Evolutionary conservation across 2,329 filamentous ascomycete genomes (phyloP).

Genomic region (Colletotrichum phormii): DNA sequence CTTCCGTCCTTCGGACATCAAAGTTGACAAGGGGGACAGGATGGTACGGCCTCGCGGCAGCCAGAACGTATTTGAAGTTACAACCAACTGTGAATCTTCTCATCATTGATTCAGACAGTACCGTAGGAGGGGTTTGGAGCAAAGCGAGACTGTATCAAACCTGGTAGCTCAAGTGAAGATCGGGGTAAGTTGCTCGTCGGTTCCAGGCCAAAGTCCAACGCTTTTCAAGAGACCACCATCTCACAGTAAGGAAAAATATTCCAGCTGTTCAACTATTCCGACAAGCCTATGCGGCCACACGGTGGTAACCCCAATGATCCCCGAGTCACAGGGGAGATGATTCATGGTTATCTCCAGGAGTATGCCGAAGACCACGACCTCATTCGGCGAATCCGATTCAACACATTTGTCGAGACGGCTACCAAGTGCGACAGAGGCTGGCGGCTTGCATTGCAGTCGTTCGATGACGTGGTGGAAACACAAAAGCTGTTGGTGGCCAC

Average conservation of each 20-base stretch:
- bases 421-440: not conserved
- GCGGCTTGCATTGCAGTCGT: not conserved
- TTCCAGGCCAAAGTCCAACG: not conserved
- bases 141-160: not conserved
- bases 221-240: too few relatives aligned
- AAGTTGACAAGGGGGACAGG: too few relatives aligned
- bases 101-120: not conserved
- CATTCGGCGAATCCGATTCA: not conserved
- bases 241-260: too few relatives aligned
- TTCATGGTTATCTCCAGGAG: not conserved
- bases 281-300: not conserved
- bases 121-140: not conserved
- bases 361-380: not conserved
- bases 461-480: not conserved
- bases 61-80: not conserved
- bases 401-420: not conserved
- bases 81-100: not conserved
- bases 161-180: not conserved
- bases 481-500: not conserved
- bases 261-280: not conserved
- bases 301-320: not conserved
- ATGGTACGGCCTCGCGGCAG: not conserved
- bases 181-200: not conserved
- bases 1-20: too few relatives aligned
- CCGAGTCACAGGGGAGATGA: not conserved